Evolutionary conservation across 345 rosid genomes (phyloP).

Genomic region (Nasturtium officinale): DNA sequence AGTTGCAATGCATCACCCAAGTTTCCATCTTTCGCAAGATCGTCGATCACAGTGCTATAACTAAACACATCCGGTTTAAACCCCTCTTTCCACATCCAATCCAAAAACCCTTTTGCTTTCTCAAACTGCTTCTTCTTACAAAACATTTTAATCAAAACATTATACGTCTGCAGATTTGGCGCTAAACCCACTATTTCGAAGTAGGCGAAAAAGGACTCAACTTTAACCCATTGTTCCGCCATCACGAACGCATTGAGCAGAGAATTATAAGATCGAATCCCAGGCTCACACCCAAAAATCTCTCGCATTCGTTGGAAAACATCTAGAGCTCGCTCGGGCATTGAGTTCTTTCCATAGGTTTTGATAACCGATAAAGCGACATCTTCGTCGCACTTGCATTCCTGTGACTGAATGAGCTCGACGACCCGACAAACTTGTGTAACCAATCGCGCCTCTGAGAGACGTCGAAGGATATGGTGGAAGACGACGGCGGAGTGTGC

Average conservation of each 20-base stretch:
- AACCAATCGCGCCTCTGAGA: constrained; percentile 53
- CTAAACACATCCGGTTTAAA: constrained; percentile 62
- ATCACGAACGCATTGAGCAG: constrained; percentile 66
- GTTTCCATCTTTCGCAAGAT: constrained; percentile 57
- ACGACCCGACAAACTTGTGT: constrained; percentile 56
- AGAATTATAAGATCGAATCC: constrained; percentile 67
- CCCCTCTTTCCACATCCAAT: constrained; percentile 60
- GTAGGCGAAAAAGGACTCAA: constrained; percentile 55
- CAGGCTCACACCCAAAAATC: constrained; percentile 74
- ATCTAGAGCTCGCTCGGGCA: constrained; percentile 65
- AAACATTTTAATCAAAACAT: constrained; percentile 71
- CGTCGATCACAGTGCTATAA: constrained; percentile 63
- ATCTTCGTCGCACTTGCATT: constrained; percentile 76
- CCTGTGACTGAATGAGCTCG: constrained; percentile 57
- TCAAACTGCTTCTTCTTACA: constrained; percentile 66
- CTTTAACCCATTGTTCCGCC: constrained; percentile 58
- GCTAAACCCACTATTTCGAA: constrained; percentile 52
- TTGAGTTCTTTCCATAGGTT: constrained; percentile 61
- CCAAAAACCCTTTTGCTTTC: constrained; percentile 57
- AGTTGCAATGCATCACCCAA: constrained; percentile 55
- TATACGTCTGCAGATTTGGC: constrained; percentile 75
- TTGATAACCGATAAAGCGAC: constrained; percentile 67
- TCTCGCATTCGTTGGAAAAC: constrained; percentile 65
- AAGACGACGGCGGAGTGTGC: constrained; percentile 61
- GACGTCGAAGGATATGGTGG: constrained; percentile 83